These are phyloP conservation scores for Chaetomium cochliodes DNA, from an alignment of 495 filamentous ascomycete genomes.

Conservation along the genomic window DNA sequence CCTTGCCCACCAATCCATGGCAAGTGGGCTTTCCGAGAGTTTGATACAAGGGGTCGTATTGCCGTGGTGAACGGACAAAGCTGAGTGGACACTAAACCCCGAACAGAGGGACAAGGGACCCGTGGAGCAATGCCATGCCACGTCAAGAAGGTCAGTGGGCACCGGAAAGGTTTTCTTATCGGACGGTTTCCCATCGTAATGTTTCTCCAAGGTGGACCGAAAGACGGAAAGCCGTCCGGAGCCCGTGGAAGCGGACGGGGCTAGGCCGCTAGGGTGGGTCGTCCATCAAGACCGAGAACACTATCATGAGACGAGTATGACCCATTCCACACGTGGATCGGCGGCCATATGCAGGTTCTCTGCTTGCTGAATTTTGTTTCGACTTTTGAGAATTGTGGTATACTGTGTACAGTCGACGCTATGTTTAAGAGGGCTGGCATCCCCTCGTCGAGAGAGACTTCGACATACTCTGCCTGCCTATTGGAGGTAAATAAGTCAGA, in stretches of 20 bases:
- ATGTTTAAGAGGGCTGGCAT: not conserved
- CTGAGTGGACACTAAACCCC: not conserved
- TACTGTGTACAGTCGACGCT: no score
- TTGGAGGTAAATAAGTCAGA: not conserved
- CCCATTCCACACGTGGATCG: no score
- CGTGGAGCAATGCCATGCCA: not conserved
- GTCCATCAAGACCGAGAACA: not conserved
- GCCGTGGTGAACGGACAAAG: slow-evolving; percentile 16
- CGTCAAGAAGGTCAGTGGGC: slow-evolving; percentile 4
- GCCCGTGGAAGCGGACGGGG: not conserved
- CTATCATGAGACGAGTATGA: no score
- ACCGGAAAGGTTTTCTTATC: no score
- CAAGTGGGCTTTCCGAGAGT: slow-evolving; percentile 9
- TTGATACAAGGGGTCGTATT: slow-evolving; percentile 15
- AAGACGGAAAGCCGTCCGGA: not conserved
- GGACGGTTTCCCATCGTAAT: not conserved
- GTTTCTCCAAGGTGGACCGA: not conserved
- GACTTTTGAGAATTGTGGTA: no score
- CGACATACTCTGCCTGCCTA: not conserved
- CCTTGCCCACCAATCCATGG: not conserved
- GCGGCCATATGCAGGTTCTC: no score
- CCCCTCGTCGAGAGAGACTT: not conserved
- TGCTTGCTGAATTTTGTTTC: no score
- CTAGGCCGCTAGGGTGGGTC: not conserved
- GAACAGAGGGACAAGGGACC: not conserved